Evolutionary conservation across 331 rosid species (phyloP).

Genomic region (Cydonia oblonga): DNA sequence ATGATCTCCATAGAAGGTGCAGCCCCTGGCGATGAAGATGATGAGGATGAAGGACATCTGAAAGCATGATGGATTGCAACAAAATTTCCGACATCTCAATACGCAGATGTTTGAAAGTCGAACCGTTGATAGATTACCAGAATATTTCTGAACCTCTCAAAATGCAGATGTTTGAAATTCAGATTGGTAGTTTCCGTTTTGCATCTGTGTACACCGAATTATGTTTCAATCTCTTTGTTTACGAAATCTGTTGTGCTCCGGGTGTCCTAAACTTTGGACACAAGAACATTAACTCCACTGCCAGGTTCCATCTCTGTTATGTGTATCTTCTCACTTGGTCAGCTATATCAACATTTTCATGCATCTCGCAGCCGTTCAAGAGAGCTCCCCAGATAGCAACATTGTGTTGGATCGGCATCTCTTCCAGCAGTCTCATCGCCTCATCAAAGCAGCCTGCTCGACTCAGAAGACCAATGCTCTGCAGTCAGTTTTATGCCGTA

Average conservation of each 20-base stretch:
- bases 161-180: neutral
- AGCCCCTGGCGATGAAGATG: neutral
- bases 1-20: neutral
- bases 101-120: neutral
- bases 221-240: neutral
- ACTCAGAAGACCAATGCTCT: constrained; percentile 74
- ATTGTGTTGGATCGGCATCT: constrained; percentile 42
- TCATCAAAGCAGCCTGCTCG: constrained; percentile 55
- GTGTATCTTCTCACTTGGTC: constrained; percentile 25
- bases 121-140: neutral
- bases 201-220: neutral
- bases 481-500: constrained; percentile 40
- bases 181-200: neutral
- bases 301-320: constrained; percentile 35
- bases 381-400: constrained; percentile 54
- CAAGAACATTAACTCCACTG: constrained; percentile 57
- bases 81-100: neutral
- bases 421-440: constrained; percentile 38
- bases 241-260: neutral
- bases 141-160: neutral
- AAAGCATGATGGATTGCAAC: neutral
- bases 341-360: constrained; percentile 52
- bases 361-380: constrained; percentile 66
- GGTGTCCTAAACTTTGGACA: constrained; percentile 22
- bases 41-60: neutral